These are phyloP conservation scores for Fraxinus albicans DNA, from an alignment of 305 asterid species.

Conservation along the genomic window DNA sequence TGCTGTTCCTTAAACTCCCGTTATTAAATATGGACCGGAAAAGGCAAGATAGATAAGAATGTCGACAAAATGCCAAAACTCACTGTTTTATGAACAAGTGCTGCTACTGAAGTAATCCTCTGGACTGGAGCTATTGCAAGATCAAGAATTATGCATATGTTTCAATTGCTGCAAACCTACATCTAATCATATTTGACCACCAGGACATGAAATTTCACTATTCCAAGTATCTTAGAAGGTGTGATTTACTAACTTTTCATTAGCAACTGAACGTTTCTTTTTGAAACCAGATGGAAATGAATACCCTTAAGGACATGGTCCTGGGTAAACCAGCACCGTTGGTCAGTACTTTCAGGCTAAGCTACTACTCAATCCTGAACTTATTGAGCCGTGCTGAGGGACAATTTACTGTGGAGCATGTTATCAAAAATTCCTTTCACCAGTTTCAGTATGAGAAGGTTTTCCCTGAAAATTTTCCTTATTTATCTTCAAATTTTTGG, in stretches of 20 bases:
- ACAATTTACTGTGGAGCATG: slow-evolving; percentile 98
- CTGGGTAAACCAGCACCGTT: slow-evolving; percentile 96
- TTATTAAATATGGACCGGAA: not conserved
- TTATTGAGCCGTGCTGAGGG: slow-evolving; percentile 98
- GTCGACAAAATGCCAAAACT: not conserved
- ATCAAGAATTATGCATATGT: slow-evolving; percentile 8
- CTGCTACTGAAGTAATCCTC: not conserved
- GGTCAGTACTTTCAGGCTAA: slow-evolving; percentile 94
- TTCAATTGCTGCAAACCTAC: not conserved
- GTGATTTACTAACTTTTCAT: not conserved
- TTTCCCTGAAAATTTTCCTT: slow-evolving; percentile 23
- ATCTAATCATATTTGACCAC: slow-evolving; percentile 12
- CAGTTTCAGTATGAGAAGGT: slow-evolving; percentile 99
- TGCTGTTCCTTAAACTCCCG: not conserved
- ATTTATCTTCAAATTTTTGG: slow-evolving; percentile 10
- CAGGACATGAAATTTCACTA: slow-evolving; percentile 1
- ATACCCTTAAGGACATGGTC: slow-evolving; percentile 89
- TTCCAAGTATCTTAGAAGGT: slow-evolving; percentile 1
- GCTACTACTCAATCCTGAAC: slow-evolving; percentile 92
- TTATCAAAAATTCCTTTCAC: slow-evolving; percentile 86
- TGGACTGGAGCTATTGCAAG: slow-evolving; percentile 4
- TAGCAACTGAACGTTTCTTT: not conserved
- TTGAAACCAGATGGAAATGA: slow-evolving; percentile 86
- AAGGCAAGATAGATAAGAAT: not conserved
- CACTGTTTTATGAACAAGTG: slow-evolving; percentile 3